These are phyloP conservation scores for Yamadazyma insecticola DNA, from an alignment of 805 yeast genomes.

Conservation along the genomic window DNA sequence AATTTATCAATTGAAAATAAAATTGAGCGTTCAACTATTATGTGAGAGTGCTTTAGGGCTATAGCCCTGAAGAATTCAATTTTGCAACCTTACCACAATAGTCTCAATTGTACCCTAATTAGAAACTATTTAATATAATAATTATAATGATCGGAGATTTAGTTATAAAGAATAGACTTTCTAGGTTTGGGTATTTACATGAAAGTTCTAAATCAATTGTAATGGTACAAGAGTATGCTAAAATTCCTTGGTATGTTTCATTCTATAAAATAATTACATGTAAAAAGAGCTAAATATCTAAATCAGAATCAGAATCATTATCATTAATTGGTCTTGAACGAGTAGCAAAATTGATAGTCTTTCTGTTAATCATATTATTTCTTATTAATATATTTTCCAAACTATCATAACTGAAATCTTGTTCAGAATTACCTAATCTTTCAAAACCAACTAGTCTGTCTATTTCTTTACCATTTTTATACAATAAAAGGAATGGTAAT, in stretches of 20 bases:
- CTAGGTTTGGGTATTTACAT: background rate
- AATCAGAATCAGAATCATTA: slow-evolving; percentile 11
- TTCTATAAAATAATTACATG: no score
- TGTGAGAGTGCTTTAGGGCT: no score
- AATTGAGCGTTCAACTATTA: no score
- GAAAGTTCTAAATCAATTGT: no score
- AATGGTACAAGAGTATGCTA: no score
- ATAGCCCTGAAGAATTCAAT: no score
- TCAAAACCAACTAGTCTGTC: slow-evolving; percentile 68
- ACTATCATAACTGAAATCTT: slow-evolving; percentile 42
- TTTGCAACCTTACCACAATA: no score
- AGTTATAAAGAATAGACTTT: background rate
- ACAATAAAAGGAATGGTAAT: slow-evolving; percentile 66
- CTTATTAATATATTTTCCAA: slow-evolving; percentile 38
- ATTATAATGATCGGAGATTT: background rate
- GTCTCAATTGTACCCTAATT: no score
- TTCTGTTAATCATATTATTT: slow-evolving; percentile 14
- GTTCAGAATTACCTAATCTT: slow-evolving; percentile 43
- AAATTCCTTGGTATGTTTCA: no score
- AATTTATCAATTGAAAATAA: no score
- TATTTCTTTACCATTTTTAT: slow-evolving; percentile 54
- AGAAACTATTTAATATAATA: no score
- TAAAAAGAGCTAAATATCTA: slow-evolving; percentile 6
- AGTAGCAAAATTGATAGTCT: slow-evolving; percentile 10
- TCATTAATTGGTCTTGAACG: background rate